These are phyloP conservation scores for Globisporangium splendens DNA, from an alignment of 352 stramenopile genomes.

Conservation along the genomic window DNA sequence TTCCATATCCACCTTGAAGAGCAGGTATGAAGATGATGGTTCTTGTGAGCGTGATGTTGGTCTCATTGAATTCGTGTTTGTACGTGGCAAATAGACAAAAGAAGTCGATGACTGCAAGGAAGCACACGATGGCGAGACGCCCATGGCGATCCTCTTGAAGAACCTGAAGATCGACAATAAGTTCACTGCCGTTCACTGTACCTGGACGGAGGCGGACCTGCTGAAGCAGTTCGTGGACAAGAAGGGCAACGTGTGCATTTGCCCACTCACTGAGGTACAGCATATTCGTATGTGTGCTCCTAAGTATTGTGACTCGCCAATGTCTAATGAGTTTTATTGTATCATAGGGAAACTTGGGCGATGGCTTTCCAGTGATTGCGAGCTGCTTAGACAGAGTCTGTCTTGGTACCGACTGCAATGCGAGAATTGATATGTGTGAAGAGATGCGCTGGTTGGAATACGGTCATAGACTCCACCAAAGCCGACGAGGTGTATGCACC, in stretches of 20 bases:
- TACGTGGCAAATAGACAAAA: constrained; percentile 33
- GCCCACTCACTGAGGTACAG: constrained; percentile 56
- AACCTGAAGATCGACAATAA: constrained; percentile 68
- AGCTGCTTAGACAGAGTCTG: constrained; percentile 65
- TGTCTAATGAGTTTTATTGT: too few species aligned
- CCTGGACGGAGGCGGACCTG: constrained; percentile 55
- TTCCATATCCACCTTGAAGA: constrained; percentile 71
- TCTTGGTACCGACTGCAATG: constrained; percentile 75
- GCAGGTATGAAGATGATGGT: constrained; percentile 20
- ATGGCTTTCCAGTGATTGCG: constrained; percentile 66
- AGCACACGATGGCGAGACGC: constrained; percentile 44
- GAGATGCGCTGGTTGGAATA: constrained; percentile 84
- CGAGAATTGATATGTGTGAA: constrained; percentile 78
- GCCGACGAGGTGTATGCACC: constrained; percentile 58
- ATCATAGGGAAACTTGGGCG: constrained; percentile 48
- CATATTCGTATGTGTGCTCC: not conserved
- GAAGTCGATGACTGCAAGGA: constrained; percentile 76
- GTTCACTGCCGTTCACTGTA: constrained; percentile 78
- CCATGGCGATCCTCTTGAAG: constrained; percentile 62
- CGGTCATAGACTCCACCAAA: constrained; percentile 60
- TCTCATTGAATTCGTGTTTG: not conserved
- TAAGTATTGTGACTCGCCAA: not conserved
- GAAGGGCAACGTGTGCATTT: constrained; percentile 74
- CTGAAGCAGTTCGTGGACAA: constrained; percentile 55
- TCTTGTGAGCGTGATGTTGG: not conserved